Conservation (phyloP, 352 stramenopile genomes). For the Phytophthora agathidicida region DNA sequence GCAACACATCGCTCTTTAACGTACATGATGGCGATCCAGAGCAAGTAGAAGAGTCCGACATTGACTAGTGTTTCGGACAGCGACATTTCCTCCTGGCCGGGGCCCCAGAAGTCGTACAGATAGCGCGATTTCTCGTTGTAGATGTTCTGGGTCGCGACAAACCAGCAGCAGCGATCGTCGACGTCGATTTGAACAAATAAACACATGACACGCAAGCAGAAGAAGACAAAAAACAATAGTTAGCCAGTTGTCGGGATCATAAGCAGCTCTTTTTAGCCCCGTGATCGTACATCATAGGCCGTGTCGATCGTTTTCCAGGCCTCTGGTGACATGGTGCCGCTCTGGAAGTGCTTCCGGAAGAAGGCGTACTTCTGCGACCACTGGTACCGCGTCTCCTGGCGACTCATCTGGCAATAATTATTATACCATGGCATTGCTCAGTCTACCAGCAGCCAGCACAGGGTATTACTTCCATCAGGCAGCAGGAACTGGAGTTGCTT, state of each 20-base stretch:
- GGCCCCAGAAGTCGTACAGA: slow-evolving; percentile 74
- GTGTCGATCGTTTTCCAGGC: slow-evolving; percentile 58
- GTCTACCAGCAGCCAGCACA: no score
- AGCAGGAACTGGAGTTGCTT: neutral
- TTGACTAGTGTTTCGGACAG: slow-evolving; percentile 60
- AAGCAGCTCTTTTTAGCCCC: neutral
- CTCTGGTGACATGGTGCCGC: slow-evolving; percentile 54
- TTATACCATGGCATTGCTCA: neutral
- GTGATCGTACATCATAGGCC: slow-evolving; percentile 66
- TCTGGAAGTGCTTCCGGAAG: slow-evolving; percentile 53
- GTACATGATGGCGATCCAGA: slow-evolving; percentile 72
- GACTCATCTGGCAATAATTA: slow-evolving; percentile 46
- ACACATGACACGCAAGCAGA: slow-evolving; percentile 1
- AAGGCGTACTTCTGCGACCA: slow-evolving; percentile 74
- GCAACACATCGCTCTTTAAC: slow-evolving; percentile 10
- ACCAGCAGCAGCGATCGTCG: neutral
- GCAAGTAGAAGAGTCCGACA: slow-evolving; percentile 68
- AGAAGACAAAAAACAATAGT: neutral
- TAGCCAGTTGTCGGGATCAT: slow-evolving; percentile 9
- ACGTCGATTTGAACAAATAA: slow-evolving; percentile 5
- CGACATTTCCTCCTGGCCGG: slow-evolving; percentile 46
- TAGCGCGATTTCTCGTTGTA: slow-evolving; percentile 61
- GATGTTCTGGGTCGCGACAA: slow-evolving; percentile 43
- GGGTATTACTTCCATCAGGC: neutral
- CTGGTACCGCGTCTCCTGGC: slow-evolving; percentile 49